phyloP scores from a whole-genome alignment of 176 grass and related monocot genomes.

The Calamus simplicifolius region DNA sequence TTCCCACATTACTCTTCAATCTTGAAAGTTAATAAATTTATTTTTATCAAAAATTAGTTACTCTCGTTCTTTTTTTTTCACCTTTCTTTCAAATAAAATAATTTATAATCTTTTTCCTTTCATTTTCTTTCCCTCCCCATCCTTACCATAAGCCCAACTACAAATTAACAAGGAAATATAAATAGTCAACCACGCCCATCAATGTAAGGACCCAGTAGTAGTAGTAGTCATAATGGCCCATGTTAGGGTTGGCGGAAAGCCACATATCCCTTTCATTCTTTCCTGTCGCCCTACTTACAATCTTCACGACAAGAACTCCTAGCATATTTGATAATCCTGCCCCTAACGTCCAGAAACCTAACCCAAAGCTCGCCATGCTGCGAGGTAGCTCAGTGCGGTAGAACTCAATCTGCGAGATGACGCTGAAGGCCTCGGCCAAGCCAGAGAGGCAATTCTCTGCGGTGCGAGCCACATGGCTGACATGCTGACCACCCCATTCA shows the following conservation, averaged over 20 bases:
- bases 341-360: constrained; percentile 40
- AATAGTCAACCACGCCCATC: constrained; percentile 13
- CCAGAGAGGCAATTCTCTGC: constrained; percentile 44
- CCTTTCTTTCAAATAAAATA: too few relatives aligned
- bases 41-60: too few relatives aligned
- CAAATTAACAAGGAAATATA: constrained; percentile 49
- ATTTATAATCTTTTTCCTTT: too few relatives aligned
- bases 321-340: constrained; percentile 30
- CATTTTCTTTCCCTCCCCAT: too few relatives aligned
- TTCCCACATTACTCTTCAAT: too few relatives aligned
- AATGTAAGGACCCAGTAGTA: constrained; percentile 51
- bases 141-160: constrained; percentile 44
- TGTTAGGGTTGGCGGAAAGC: constrained; percentile 30
- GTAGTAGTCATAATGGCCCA: constrained; percentile 46
- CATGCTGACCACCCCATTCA: background rate
- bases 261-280: constrained; percentile 20
- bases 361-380: constrained; percentile 53
- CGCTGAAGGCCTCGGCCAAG: constrained; percentile 45
- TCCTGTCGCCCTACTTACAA: constrained; percentile 18
- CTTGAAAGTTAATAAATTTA: too few relatives aligned
- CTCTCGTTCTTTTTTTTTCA: too few relatives aligned
- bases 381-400: constrained; percentile 54
- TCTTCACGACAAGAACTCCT: constrained; percentile 19
- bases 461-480: constrained; percentile 61
- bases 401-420: constrained; percentile 58